Evolutionary conservation across 1,139 yeast species (phyloP).

Genomic region (Scheffersomyces titani): DNA sequence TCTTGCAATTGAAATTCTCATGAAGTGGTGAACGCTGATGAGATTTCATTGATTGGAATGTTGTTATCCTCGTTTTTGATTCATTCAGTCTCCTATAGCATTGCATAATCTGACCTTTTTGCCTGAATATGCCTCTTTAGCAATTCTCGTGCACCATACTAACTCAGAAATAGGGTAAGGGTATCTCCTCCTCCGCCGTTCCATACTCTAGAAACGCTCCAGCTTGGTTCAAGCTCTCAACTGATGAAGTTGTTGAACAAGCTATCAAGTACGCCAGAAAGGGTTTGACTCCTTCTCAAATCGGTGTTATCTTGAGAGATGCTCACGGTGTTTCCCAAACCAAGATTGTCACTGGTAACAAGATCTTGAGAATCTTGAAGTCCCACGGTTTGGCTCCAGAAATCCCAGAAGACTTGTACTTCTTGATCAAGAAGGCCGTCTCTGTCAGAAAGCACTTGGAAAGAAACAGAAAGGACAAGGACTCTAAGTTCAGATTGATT

Average conservation of each 20-base stretch:
- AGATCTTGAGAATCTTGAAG: conserved; percentile 98
- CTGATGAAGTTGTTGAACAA: conserved; percentile 97
- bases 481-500: conserved; percentile 99
- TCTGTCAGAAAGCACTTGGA: conserved; percentile 99
- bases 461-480: conserved; percentile 99
- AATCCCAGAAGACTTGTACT: conserved; percentile 99
- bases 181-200: conserved; percentile 98
- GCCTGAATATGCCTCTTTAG: neutral
- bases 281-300: conserved; percentile 99
- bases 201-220: conserved; percentile 99
- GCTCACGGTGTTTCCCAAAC: conserved; percentile 99
- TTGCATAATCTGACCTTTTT: neutral
- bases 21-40: neutral
- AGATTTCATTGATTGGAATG: neutral
- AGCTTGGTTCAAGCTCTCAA: conserved; percentile 97
- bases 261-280: conserved; percentile 99
- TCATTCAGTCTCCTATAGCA: neutral
- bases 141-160: conserved; percentile 21
- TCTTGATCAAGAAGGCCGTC: conserved; percentile 99
- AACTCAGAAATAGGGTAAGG: conserved; percentile 78
- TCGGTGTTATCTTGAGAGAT: conserved; percentile 99
- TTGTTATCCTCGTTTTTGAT: neutral
- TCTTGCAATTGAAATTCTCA: neutral
- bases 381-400: conserved; percentile 99
- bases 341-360: conserved; percentile 98